These are phyloP conservation scores for Lyophyllum decastes DNA, from an alignment of 768 basidiomycete species.

Conservation along the genomic window DNA sequence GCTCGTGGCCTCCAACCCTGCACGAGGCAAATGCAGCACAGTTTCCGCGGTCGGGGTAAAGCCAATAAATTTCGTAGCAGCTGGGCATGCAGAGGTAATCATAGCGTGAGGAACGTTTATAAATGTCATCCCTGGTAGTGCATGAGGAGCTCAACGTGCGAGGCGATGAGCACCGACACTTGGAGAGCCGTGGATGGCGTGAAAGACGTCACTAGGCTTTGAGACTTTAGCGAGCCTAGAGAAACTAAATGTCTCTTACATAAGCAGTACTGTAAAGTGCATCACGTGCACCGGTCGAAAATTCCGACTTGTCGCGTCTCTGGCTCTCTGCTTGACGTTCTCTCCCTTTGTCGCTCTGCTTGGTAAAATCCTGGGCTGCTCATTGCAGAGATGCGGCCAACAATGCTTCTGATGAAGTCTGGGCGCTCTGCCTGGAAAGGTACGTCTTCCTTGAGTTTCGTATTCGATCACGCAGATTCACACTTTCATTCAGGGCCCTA, in stretches of 20 bases:
- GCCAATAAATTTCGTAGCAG: background rate
- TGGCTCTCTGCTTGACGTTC: background rate
- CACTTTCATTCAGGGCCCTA: conserved; percentile 68
- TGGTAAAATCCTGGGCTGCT: background rate
- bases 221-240: background rate
- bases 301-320: background rate
- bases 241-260: background rate
- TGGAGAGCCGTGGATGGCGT: background rate
- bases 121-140: background rate
- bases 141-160: background rate
- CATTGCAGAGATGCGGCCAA: conserved; percentile 55
- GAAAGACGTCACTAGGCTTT: background rate
- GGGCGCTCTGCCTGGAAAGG: conserved; percentile 89
- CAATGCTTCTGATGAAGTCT: conserved; percentile 55
- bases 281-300: background rate
- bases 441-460: conserved; percentile 22
- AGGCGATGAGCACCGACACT: background rate
- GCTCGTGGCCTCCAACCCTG: conserved; percentile 2
- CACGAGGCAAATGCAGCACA: conserved; percentile 7
- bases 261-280: background rate
- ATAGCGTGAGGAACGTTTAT: background rate
- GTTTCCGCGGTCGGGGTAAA: background rate
- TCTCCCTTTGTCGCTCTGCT: background rate
- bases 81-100: background rate
- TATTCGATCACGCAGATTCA: background rate